A percentile compares a stretch with the other conserved stretches of the same genome.
These are phyloP conservation scores for Ganoderma leucocontextum DNA, from an alignment of 1,284 basidiomycete species.

Conservation along the genomic window DNA sequence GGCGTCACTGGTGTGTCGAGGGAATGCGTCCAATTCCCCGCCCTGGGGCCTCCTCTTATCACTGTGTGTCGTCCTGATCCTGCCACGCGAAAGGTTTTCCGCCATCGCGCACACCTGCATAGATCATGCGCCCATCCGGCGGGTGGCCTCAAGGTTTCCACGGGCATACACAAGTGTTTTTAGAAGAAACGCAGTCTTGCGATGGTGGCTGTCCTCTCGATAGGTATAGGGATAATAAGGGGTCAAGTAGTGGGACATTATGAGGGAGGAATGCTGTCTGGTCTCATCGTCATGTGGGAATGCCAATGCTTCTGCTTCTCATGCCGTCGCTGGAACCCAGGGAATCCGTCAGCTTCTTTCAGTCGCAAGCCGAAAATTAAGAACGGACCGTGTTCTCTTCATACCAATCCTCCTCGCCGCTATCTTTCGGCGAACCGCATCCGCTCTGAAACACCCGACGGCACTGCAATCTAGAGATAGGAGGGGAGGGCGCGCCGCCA, in stretches of 20 bases:
- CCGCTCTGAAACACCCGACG: background rate
- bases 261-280: background rate
- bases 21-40: slow-evolving; percentile 5
- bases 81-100: slow-evolving; percentile 8
- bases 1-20: slow-evolving; percentile 4
- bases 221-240: background rate
- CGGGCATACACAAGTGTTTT: background rate
- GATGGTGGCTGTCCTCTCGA: background rate
- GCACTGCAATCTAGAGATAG: background rate
- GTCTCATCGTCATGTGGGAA: slow-evolving; percentile 17
- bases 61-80: slow-evolving; percentile 11
- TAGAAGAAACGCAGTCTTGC: background rate
- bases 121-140: slow-evolving; percentile 6
- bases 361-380: slow-evolving; percentile 10
- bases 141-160: background rate
- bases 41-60: slow-evolving; percentile 16
- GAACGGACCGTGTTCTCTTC: background rate
- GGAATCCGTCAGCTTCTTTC: slow-evolving; percentile 17
- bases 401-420: background rate
- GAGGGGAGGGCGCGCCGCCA: background rate
- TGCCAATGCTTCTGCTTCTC: slow-evolving; percentile 9
- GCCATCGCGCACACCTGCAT: background rate
- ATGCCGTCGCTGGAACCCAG: slow-evolving; percentile 5
- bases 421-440: background rate
- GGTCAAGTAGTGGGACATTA: background rate